Evolutionary conservation across 495 filamentous ascomycete genomes (phyloP), one percentile per base, ranked within the genome.

Genomic region (Glarea lozoyensis): DNA sequence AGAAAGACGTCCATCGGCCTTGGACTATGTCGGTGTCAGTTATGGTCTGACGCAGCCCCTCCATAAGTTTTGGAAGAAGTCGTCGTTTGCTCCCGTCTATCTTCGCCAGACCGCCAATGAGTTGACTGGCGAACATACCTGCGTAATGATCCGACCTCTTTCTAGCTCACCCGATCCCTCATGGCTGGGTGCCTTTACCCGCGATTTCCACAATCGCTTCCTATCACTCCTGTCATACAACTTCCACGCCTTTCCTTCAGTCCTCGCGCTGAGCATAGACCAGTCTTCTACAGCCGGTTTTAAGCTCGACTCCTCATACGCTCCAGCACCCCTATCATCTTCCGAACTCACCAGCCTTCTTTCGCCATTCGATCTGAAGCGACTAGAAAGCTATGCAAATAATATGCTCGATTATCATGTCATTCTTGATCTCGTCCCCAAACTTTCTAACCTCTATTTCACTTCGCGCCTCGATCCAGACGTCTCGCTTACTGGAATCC

Each of bases 341-440:
- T 38, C 57, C 7, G 77, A 84, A 25, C 69, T 99, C 7, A 89
- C 95, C 49, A 64, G 57, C 22, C 57, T 77, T 1, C 75, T 97
- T 58, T 88, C 86, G 10, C 88, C 93, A 1, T 96, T 88, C 57
- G 93, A 99, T 57, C 74, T 94, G 46, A 95, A 95, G 64, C 80
- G 93, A 22, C 70, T 97, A 21, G 90, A 96, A 56, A 85, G 82
- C 45, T 99, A 97, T 55, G 86, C 92, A 10, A 93, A 92, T 63
- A 95, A 94, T 58, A 82, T 96, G 62, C 73, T 99, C 13, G 93
- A 99, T 57, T 94, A 96, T 66, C 93, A 95, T 60, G 90, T 95
- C 51, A 92, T 99, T 42, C 71, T 97, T 24, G 93, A 99, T 56
- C 76, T 99, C 62, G 68, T 97, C 47, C 93, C 93, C 2, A 70